Evolutionary conservation across 768 basidiomycete species (phyloP).

Genomic region (Harrya chromipes): DNA sequence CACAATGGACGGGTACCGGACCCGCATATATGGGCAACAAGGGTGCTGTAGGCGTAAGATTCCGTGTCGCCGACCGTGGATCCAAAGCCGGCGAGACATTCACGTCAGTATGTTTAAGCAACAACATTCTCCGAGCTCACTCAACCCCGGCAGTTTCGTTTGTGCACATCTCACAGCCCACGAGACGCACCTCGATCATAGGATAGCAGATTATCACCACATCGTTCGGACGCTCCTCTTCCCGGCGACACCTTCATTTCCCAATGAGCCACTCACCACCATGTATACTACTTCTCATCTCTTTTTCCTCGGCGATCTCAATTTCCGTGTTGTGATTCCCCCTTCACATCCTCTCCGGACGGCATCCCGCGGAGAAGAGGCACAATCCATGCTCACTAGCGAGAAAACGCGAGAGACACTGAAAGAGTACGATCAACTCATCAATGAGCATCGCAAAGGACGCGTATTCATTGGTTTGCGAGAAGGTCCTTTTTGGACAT

Average conservation of each 20-base stretch:
- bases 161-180: slow-evolving; percentile 90
- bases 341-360: slow-evolving; percentile 45
- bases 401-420: slow-evolving; percentile 55
- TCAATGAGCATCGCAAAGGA: slow-evolving; percentile 58
- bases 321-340: slow-evolving; percentile 79
- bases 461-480: slow-evolving; percentile 67
- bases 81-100: slow-evolving; percentile 67
- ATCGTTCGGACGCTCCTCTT: slow-evolving; percentile 84
- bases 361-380: slow-evolving; percentile 35
- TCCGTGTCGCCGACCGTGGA: slow-evolving; percentile 61
- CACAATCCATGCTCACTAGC: slow-evolving; percentile 40
- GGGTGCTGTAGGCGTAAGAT: slow-evolving; percentile 86
- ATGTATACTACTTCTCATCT: slow-evolving; percentile 87
- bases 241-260: slow-evolving; percentile 43
- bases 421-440: slow-evolving; percentile 73
- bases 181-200: slow-evolving; percentile 55
- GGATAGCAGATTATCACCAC: slow-evolving; percentile 76
- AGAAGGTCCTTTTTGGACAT: slow-evolving; percentile 86
- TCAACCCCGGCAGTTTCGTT: slow-evolving; percentile 62
- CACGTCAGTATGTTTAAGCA: slow-evolving; percentile 57
- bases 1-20: slow-evolving; percentile 72
- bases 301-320: slow-evolving; percentile 92
- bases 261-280: slow-evolving; percentile 44
- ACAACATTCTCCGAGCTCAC: slow-evolving; percentile 1
- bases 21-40: slow-evolving; percentile 89